These are phyloP conservation scores for Dipteronia sinensis DNA, from an alignment of 345 rosid species.

Conservation along the genomic window DNA sequence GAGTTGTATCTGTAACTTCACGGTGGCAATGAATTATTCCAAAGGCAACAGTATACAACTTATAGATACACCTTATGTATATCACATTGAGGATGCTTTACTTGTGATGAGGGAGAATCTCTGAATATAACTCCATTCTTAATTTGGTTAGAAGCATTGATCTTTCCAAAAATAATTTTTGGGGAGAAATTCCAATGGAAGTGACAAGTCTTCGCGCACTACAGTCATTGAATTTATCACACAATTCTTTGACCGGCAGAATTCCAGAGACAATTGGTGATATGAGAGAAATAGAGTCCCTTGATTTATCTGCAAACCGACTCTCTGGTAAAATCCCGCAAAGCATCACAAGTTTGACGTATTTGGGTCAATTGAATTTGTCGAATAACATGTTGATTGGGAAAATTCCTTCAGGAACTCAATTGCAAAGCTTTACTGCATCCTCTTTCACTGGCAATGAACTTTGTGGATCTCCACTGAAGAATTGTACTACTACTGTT, in stretches of 20 bases:
- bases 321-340: too few species aligned
- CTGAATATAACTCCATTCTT: background rate
- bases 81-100: background rate
- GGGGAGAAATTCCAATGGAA: background rate
- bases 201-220: background rate
- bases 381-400: too few species aligned
- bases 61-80: accelerated
- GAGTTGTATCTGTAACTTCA: constrained; percentile 6
- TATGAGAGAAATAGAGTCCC: background rate
- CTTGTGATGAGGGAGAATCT: background rate
- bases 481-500: too few species aligned
- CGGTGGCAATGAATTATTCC: background rate
- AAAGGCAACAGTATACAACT: background rate
- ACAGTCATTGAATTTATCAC: background rate
- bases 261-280: background rate
- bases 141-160: background rate
- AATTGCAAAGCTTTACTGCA: too few species aligned
- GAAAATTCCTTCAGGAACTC: too few species aligned
- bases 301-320: too few species aligned
- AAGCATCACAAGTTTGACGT: too few species aligned
- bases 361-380: too few species aligned
- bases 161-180: too few species aligned
- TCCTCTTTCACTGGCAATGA: too few species aligned
- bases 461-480: too few species aligned
- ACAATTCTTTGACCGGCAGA: background rate